Evolutionary conservation across 495 filamentous ascomycete species (phyloP).

Genomic region (Aspergillus affinis): DNA sequence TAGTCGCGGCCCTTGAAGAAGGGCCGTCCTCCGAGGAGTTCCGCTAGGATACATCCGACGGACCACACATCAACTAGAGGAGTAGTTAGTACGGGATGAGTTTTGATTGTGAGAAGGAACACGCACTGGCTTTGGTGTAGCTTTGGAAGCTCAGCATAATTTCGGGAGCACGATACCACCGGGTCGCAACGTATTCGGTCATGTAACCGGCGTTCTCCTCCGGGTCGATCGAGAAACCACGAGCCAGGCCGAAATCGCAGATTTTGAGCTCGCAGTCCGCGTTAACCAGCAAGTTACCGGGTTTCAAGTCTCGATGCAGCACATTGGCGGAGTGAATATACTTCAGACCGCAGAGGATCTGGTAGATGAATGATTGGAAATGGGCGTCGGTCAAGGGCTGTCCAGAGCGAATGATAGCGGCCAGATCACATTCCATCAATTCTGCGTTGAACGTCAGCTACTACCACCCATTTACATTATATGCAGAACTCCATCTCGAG

Average conservation of each 20-base stretch:
- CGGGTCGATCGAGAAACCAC: constrained; percentile 93
- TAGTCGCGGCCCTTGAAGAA: constrained; percentile 99
- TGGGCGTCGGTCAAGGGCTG: constrained; percentile 95
- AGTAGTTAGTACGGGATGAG: too few relatives aligned
- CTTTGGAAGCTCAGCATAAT: constrained; percentile 99
- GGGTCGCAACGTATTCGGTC: constrained; percentile 98
- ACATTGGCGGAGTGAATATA: constrained; percentile 99
- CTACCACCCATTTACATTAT: background rate
- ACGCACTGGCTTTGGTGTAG: constrained; percentile 97
- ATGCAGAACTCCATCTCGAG: too few relatives aligned
- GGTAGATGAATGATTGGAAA: constrained; percentile 94
- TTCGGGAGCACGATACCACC: constrained; percentile 98
- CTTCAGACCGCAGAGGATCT: constrained; percentile 93
- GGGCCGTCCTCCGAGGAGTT: constrained; percentile 91
- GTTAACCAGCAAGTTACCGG: constrained; percentile 94
- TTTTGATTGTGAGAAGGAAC: background rate
- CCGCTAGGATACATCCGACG: constrained; percentile 95
- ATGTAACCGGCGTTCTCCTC: constrained; percentile 99
- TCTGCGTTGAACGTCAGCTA: constrained; percentile 50
- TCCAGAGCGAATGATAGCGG: constrained; percentile 95
- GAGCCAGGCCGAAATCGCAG: constrained; percentile 94
- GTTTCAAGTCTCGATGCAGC: constrained; percentile 93
- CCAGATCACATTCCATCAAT: constrained; percentile 98
- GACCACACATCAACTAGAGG: constrained; percentile 95
- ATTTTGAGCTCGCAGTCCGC: constrained; percentile 99